Conservation (phyloP, 176 grass and related monocot genomes). For the Luzula sylvatica region DNA sequence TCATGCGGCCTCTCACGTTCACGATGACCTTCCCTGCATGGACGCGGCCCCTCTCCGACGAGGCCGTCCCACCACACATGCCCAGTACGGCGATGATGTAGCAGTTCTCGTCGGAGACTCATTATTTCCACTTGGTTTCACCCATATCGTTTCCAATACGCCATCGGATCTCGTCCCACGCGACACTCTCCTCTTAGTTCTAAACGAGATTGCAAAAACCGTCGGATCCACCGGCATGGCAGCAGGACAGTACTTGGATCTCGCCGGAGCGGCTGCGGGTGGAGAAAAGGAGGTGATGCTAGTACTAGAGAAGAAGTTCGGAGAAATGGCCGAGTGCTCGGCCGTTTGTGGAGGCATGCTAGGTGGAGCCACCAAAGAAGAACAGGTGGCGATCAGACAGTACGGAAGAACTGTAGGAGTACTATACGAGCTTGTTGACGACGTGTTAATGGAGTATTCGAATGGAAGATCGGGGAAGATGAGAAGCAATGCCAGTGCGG, state of each 20-base stretch:
- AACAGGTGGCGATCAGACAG: slow-evolving; percentile 47
- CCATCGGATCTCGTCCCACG: slow-evolving; percentile 37
- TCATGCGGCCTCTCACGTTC: slow-evolving; percentile 79
- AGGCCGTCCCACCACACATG: slow-evolving; percentile 71
- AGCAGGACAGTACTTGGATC: slow-evolving; percentile 70
- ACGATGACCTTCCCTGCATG: slow-evolving; percentile 88
- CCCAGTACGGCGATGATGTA: slow-evolving; percentile 50
- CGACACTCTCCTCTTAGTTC: slow-evolving; percentile 48
- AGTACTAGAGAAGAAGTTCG: slow-evolving; percentile 87
- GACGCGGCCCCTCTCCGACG: slow-evolving; percentile 68
- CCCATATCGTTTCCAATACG: slow-evolving; percentile 52
- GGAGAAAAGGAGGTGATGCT: slow-evolving; percentile 67
- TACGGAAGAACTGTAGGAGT: slow-evolving; percentile 83
- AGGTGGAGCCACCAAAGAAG: slow-evolving; percentile 45
- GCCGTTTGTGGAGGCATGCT: slow-evolving; percentile 86
- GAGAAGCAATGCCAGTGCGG: slow-evolving; percentile 63
- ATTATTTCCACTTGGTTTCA: slow-evolving; percentile 71
- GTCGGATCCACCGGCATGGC: slow-evolving; percentile 89
- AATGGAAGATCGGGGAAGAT: slow-evolving; percentile 45
- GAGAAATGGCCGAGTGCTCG: slow-evolving; percentile 84
- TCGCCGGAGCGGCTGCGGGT: slow-evolving; percentile 43
- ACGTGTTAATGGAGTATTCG: slow-evolving; percentile 68
- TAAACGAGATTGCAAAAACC: slow-evolving; percentile 68
- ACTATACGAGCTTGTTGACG: slow-evolving; percentile 77
- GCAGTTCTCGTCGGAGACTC: slow-evolving; percentile 72